Evolutionary conservation across 306 rosid genomes (phyloP).

Genomic region (Trifolium dubium): DNA sequence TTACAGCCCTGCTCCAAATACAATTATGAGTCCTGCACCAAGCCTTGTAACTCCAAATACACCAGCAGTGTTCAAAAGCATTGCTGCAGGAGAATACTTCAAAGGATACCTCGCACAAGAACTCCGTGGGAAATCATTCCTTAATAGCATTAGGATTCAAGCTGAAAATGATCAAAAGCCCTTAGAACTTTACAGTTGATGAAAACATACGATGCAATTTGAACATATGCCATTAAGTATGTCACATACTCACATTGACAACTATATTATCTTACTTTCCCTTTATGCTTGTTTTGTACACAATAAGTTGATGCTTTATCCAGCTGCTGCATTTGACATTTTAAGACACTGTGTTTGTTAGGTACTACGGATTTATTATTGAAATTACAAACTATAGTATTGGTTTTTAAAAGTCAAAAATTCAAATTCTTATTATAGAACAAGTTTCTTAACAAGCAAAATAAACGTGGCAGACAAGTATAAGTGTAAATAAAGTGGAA

Average conservation of each 20-base stretch:
- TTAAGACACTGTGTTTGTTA: neutral
- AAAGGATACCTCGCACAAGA: conserved; percentile 39
- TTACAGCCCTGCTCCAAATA: conserved; percentile 44
- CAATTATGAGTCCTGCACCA: conserved; percentile 54
- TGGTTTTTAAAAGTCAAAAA: neutral
- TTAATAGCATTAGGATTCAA: conserved; percentile 41
- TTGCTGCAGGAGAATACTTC: conserved; percentile 43
- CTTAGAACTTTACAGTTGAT: neutral
- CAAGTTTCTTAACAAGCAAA: neutral
- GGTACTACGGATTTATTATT: neutral
- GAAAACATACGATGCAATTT: neutral
- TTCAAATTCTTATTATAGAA: too few relatives aligned
- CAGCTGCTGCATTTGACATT: neutral
- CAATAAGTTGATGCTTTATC: neutral
- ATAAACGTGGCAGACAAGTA: too few relatives aligned
- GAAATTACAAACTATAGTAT: neutral
- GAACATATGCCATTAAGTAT: neutral
- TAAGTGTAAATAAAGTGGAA: neutral
- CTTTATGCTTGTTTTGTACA: neutral
- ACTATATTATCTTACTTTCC: neutral
- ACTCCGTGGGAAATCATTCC: conserved; percentile 56
- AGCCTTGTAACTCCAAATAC: conserved; percentile 48
- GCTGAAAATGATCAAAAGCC: neutral
- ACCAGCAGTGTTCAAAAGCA: conserved; percentile 47
- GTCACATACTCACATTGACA: neutral